Evolutionary conservation across 108 stramenopile genomes (phyloP).

Genomic region (Tribonema minus): DNA sequence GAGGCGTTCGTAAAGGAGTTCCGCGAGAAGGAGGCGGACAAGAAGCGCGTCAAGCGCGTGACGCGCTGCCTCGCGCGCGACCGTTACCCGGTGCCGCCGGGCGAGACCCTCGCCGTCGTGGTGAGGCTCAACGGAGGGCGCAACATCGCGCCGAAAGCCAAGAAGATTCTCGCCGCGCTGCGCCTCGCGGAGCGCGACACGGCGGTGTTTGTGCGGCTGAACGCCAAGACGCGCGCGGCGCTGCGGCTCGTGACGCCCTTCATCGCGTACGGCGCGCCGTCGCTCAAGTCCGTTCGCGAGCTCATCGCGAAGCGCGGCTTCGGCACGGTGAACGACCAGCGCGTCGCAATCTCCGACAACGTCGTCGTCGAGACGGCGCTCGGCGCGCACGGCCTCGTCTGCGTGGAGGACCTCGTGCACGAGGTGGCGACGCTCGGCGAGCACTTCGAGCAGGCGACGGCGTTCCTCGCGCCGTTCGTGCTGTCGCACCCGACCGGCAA

Average conservation of each 20-base stretch:
- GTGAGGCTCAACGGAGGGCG: too few species aligned
- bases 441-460: constrained; percentile 11
- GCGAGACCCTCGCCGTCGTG: too few species aligned
- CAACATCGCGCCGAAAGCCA: too few species aligned
- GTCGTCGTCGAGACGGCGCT: constrained; percentile 73
- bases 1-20: too few species aligned
- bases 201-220: constrained; percentile 89
- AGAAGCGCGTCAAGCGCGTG: too few species aligned
- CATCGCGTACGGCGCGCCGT: constrained; percentile 90
- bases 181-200: constrained; percentile 96
- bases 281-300: constrained; percentile 80
- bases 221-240: constrained; percentile 93
- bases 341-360: constrained; percentile 83
- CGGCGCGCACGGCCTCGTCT: constrained; percentile 4
- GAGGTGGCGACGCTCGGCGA: constrained; percentile 19
- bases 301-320: constrained; percentile 96
- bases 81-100: too few species aligned
- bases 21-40: too few species aligned
- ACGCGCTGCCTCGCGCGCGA: too few species aligned
- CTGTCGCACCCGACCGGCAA: too few species aligned
- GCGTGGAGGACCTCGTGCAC: constrained; percentile 34
- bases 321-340: constrained; percentile 70
- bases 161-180: constrained; percentile 94
- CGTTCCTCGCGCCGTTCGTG: constrained; percentile 18
- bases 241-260: constrained; percentile 94